A percentile compares a stretch with the other conserved stretches of the same genome.
Evolutionary conservation across 768 basidiomycete genomes (phyloP).

Genomic region (Russula ochroleuca): DNA sequence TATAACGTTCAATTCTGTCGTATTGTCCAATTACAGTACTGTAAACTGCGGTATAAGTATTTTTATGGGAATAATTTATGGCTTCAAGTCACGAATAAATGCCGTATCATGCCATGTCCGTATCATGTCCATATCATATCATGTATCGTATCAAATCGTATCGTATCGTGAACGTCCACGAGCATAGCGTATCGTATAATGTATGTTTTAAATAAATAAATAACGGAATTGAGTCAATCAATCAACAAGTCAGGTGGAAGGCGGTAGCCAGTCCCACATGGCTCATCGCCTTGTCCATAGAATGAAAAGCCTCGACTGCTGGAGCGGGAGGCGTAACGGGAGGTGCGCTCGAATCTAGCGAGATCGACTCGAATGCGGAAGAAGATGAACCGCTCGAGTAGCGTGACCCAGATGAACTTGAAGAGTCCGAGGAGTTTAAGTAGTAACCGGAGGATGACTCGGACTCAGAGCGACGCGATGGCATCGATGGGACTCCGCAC

Average conservation of each 20-base stretch:
- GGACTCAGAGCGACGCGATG: background rate
- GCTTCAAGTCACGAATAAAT: background rate
- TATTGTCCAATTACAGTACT: too few species aligned
- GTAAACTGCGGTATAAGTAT: too few species aligned
- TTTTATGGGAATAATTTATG: too few species aligned
- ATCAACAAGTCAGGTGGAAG: background rate
- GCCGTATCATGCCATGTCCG: background rate
- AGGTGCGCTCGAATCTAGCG: background rate
- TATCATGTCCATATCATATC: background rate
- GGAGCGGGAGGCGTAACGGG: constrained; percentile 11
- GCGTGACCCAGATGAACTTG: background rate
- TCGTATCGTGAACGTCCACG: background rate
- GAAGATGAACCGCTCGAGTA: constrained; percentile 2
- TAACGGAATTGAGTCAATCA: background rate
- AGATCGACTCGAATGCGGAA: constrained; percentile 11
- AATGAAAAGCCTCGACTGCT: background rate
- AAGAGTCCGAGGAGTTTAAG: background rate
- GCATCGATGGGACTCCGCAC: background rate
- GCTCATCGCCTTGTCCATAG: background rate
- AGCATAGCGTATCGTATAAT: background rate
- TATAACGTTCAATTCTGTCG: too few species aligned
- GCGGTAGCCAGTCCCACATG: background rate
- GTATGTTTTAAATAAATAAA: background rate
- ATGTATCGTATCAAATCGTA: background rate
- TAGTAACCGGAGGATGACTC: background rate